Conservation (phyloP, 2,329 filamentous ascomycete species). For the Aspergillus sp. region DNA sequence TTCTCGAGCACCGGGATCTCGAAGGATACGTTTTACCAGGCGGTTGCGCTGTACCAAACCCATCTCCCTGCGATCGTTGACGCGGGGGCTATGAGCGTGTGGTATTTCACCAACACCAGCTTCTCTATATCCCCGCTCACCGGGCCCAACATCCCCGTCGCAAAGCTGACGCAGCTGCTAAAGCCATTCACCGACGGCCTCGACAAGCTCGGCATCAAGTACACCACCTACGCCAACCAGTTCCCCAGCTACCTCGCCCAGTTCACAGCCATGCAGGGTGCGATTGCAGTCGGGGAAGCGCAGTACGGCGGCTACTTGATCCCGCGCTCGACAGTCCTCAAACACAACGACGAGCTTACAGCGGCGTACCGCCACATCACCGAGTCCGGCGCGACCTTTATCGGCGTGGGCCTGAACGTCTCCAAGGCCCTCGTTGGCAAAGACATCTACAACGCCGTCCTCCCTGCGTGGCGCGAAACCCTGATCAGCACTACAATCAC, state of each 20-base stretch:
- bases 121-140: slow-evolving; percentile 49
- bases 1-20: slow-evolving; percentile 39
- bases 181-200: slow-evolving; percentile 46
- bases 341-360: slow-evolving; percentile 1
- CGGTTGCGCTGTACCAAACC: slow-evolving; percentile 49
- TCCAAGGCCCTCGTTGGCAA: slow-evolving; percentile 31
- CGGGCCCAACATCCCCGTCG: slow-evolving; percentile 47
- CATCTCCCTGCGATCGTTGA: slow-evolving; percentile 53
- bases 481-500: slow-evolving; percentile 42
- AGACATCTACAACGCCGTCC: slow-evolving; percentile 45
- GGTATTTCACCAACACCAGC: slow-evolving; percentile 54
- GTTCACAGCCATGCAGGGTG: slow-evolving; percentile 32
- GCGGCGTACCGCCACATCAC: slow-evolving; percentile 8
- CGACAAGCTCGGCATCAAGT: slow-evolving; percentile 33
- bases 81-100: slow-evolving; percentile 51
- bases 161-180: slow-evolving; percentile 46
- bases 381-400: neutral
- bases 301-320: slow-evolving; percentile 39
- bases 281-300: slow-evolving; percentile 40
- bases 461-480: slow-evolving; percentile 43
- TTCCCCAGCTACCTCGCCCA: slow-evolving; percentile 34
- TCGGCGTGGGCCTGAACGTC: slow-evolving; percentile 31
- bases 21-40: slow-evolving; percentile 50
- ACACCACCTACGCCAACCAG: slow-evolving; percentile 27
- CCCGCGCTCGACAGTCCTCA: slow-evolving; percentile 15